Conservation (phyloP, 208 protist genomes). For the Crithidia sp. region DNA sequence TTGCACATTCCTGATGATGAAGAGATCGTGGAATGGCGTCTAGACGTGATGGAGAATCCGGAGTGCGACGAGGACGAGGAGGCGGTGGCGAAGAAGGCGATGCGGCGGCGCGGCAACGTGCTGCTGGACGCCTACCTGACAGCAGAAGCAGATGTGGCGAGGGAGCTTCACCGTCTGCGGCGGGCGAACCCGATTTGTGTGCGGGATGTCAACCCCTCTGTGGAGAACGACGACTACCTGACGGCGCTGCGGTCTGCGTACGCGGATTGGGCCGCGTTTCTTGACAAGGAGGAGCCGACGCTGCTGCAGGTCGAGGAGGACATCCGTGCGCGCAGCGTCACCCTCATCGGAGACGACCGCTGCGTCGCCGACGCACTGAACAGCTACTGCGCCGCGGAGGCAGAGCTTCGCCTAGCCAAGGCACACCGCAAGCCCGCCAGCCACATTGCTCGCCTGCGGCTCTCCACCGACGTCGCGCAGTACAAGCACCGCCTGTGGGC, state of each 20-base stretch:
- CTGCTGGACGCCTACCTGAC: conserved; percentile 40
- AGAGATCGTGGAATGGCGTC: conserved; percentile 42
- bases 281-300: conserved; percentile 2
- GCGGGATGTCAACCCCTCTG: conserved; percentile 66
- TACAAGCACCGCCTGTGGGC: conserved; percentile 57
- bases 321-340: conserved; percentile 5
- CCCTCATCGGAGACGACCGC: conserved; percentile 57
- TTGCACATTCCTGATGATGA: conserved; percentile 55
- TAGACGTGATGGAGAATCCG: conserved; percentile 39
- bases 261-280: not conserved
- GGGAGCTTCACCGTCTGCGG: conserved; percentile 37
- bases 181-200: conserved; percentile 60
- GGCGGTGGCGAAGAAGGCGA: conserved; percentile 37
- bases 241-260: conserved; percentile 1
- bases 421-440: conserved; percentile 19
- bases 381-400: conserved; percentile 49
- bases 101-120: conserved; percentile 30
- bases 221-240: conserved; percentile 60
- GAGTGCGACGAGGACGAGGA: conserved; percentile 27
- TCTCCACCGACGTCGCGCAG: conserved; percentile 41
- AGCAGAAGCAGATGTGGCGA: conserved; percentile 17
- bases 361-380: conserved; percentile 52
- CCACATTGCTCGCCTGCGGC: conserved; percentile 30
- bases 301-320: conserved; percentile 34
- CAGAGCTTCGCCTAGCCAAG: conserved; percentile 44